Evolutionary conservation across 345 rosid species (phyloP), one percentile per base, ranked within the genome.

Genomic region (Eucalyptus marginata): DNA sequence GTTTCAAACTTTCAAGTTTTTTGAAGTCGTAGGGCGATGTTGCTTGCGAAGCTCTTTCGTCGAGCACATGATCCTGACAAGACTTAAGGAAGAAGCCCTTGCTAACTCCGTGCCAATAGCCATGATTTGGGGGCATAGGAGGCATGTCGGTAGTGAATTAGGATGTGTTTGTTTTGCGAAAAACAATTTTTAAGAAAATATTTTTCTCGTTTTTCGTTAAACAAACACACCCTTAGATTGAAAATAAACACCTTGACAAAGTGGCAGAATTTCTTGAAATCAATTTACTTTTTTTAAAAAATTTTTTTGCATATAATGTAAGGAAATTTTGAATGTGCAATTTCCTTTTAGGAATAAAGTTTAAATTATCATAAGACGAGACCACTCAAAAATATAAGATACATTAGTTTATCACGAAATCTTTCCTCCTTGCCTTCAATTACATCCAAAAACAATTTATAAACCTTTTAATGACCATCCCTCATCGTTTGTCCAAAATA

Each of bases 391-490:
- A 33, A 33, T 9, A 68, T 3, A 17, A 33, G 13, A 33, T 33
- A 9, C 25, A 17, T 11, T 31, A 8, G 43, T 31, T 68, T 40
- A 17, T 16, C 13, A 5, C 0, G 2, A 10, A 10, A 71, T 18
- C 27, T 36, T 18, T 3, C 83, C 8, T 71, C 1, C 8, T 0
- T 18, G 0, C 14, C 27, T 36, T 71, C 46, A 20, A 36, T 18
- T 9, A 71, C 25, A 71, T 36, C 4, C 13, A 10, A 40, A 71
- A 71, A 71, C 44, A 71, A 10, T 71, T 33, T 71, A 71, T 71
- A 3, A 33, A 71, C 24, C 20, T 15, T 64, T n/a, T n/a, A 2
- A 64, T 15, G 40, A n/a, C 11, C 76, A 64, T n/a, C 44, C 24
- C 4, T 17, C 7, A 3, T 33, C 5, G 2, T 43, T 71, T 36